These are phyloP conservation scores for Boletus insuetus DNA, from an alignment of 768 basidiomycete species.

Conservation along the genomic window DNA sequence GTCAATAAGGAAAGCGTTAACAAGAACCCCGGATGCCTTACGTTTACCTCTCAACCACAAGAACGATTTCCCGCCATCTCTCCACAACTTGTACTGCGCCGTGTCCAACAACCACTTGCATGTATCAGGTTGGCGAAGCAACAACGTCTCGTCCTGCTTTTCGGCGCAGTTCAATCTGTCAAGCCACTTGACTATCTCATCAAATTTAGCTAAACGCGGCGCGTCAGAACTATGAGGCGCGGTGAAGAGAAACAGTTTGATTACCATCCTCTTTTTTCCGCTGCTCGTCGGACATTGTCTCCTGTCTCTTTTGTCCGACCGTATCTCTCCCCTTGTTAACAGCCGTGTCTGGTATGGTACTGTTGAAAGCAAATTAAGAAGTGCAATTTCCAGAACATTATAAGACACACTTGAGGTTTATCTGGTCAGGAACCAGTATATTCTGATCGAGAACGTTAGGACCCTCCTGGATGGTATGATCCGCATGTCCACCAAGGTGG, in stretches of 20 bases:
- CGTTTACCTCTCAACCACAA: slow-evolving; percentile 1
- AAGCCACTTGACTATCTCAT: not conserved
- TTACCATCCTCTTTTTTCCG: not conserved
- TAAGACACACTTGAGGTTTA: not conserved
- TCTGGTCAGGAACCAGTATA: too few relatives aligned
- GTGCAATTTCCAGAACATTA: not conserved
- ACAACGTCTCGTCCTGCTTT: not conserved
- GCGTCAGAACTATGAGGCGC: too few relatives aligned
- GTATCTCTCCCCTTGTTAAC: too few relatives aligned
- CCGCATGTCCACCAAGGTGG: too few relatives aligned
- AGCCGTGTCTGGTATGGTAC: not conserved
- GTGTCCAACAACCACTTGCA: slow-evolving; percentile 3
- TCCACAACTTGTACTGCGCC: not conserved
- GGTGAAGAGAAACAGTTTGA: too few relatives aligned
- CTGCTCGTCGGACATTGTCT: not conserved
- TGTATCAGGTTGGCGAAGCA: not conserved
- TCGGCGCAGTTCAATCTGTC: not conserved
- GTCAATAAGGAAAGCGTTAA: not conserved
- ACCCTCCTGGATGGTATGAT: too few relatives aligned
- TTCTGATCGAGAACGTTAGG: too few relatives aligned
- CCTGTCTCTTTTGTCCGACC: too few relatives aligned
- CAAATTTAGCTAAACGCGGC: not conserved
- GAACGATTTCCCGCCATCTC: not conserved
- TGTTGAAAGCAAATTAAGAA: not conserved
- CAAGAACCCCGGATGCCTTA: not conserved